A percentile compares a stretch with the other conserved stretches of the same genome.
These are phyloP conservation scores for Dryas drummondii DNA, from an alignment of 306 rosid genomes.

Conservation along the genomic window DNA sequence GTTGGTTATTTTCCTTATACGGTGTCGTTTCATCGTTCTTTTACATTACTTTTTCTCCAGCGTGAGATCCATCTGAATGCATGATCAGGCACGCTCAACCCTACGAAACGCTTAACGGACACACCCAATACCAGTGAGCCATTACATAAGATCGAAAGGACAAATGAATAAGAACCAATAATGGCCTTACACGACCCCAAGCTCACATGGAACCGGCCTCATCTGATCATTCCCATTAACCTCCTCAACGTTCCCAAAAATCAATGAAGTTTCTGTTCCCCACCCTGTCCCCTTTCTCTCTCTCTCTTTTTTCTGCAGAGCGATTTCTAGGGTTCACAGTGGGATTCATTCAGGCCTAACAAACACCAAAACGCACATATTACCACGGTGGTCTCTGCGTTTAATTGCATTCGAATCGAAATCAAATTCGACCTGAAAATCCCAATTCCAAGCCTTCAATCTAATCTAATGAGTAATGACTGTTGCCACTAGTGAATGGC, in stretches of 20 bases:
- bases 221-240: background rate
- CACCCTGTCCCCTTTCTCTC: constrained; percentile 4
- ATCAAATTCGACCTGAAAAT: constrained; percentile 32
- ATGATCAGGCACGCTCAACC: constrained; percentile 13
- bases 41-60: constrained; percentile 6
- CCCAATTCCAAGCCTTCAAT: constrained; percentile 26
- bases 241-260: constrained; percentile 19
- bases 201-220: constrained; percentile 25
- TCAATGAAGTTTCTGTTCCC: background rate
- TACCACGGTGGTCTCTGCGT: background rate
- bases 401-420: constrained; percentile 3
- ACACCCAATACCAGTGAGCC: background rate
- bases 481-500: constrained; percentile 71
- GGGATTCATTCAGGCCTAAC: background rate
- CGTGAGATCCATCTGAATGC: constrained; percentile 30
- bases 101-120: background rate
- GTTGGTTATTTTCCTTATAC: background rate
- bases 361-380: background rate
- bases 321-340: constrained; percentile 59
- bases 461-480: constrained; percentile 86
- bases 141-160: background rate
- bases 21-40: constrained; percentile 19
- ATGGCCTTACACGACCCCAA: background rate
- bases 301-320: constrained; percentile 14
- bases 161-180: too few relatives aligned